These are phyloP conservation scores for Diutina catenulata DNA, from an alignment of 1,139 yeast genomes.

Conservation along the genomic window DNA sequence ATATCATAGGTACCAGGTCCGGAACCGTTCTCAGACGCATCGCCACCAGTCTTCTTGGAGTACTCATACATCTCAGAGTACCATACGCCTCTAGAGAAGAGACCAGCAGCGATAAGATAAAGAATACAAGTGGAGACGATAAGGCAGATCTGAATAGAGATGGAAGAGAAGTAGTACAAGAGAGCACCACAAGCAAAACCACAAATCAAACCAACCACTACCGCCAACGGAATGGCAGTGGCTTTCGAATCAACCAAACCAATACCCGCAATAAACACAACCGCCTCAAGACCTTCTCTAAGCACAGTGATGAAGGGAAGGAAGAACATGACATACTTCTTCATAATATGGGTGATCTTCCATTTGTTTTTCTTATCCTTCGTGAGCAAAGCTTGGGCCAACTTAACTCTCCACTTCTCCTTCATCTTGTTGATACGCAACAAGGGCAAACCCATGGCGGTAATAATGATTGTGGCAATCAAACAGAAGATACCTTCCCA, in stretches of 20 bases:
- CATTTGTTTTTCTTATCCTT: constrained; percentile 6
- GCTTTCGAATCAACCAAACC: constrained; percentile 73
- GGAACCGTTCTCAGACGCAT: constrained; percentile 77
- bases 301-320: constrained; percentile 75
- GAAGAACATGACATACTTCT: constrained; percentile 66
- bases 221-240: constrained; percentile 77
- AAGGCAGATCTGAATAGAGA: constrained; percentile 73
- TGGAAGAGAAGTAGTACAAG: constrained; percentile 58
- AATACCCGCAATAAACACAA: constrained; percentile 83
- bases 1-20: constrained; percentile 91
- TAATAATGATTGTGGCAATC: constrained; percentile 72
- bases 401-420: constrained; percentile 84
- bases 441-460: constrained; percentile 89
- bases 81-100: constrained; percentile 88
- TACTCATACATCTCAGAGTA: constrained; percentile 58
- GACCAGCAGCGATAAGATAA: constrained; percentile 79
- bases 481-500: constrained; percentile 89
- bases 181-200: constrained; percentile 57
- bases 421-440: constrained; percentile 82
- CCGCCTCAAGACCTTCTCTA: constrained; percentile 89
- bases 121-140: constrained; percentile 71
- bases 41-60: constrained; percentile 65
- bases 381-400: constrained; percentile 60
- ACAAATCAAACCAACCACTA: constrained; percentile 61
- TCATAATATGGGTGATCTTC: constrained; percentile 23